Base-by-base conservation (phyloP, 176 grass and related monocot species). In the Avena sativa region DNA sequence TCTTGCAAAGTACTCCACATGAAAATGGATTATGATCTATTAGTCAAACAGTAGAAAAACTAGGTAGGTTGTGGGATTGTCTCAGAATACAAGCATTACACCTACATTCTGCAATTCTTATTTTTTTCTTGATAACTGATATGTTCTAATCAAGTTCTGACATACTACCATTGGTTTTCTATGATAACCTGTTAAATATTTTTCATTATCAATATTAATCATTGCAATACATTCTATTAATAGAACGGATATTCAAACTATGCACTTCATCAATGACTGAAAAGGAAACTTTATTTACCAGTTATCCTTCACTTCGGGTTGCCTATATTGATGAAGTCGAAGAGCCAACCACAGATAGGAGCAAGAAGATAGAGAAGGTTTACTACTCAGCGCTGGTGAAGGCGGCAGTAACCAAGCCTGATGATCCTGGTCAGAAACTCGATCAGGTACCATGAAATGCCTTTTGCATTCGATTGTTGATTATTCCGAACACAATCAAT, bases 271-370 rank as follows among this genome's bases (percentile, higher is more conserved):
- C 32, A 32, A 47, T 79, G 46, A 75, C 36, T 83, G 71, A 78
- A 83, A 84, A n/a, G 34, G 19, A 63, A 53, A 34, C 81, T 89
- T 86, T 64, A 38, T 84, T 65, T 88, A 56, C 30, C 65, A 98
- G 96, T 74, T 95, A 98, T 86, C 84, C 96, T 51, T 95, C 96
- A 51, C 90, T 98, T 73, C 92, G 96, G 75, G 93, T 98, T 90
- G 96, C 96, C 60, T 98, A 98, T 81, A 95, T 98, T 86, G 96
- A 98, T 74, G 96, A 98, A 81, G 96, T 98, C 20, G 96, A 98
- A 88, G 92, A 96, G 58, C 20, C 92, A 59, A 87, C 81, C 43
- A 80, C 85, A 86, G 92, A 91, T 84, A 83, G 83, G 40, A 88
- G 80, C 71, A 92, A 88, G 82, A 96, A 94, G 83, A 96, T 89